phyloP scores from a whole-genome alignment of 441 rosid genomes.

The Gossypium trilobum region DNA sequence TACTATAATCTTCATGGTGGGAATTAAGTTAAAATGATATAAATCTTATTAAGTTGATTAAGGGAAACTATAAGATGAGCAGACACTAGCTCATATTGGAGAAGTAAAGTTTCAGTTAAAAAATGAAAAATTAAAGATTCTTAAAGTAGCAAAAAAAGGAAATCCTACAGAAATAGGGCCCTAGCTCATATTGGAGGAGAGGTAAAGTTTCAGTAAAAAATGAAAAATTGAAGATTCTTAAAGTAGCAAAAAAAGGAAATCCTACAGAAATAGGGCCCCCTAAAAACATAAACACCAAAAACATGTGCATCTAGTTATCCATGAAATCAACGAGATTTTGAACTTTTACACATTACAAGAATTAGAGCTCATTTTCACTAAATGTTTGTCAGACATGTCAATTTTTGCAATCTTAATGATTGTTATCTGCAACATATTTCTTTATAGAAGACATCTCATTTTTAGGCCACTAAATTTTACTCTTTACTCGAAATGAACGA shows the following conservation, averaged over 20 bases:
- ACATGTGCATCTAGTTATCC: neutral
- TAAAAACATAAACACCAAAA: neutral
- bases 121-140: neutral
- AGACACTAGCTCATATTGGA: neutral
- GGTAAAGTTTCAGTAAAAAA: neutral
- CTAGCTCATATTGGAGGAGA: neutral
- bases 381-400: neutral
- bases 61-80: neutral
- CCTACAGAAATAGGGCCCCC: neutral
- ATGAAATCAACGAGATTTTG: neutral
- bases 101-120: neutral
- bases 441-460: neutral
- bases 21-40: neutral
- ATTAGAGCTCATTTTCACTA: neutral
- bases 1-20: neutral
- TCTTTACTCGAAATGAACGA: constrained; percentile 3
- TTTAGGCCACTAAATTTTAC: constrained; percentile 4
- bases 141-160: neutral
- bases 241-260: neutral
- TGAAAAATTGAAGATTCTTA: neutral
- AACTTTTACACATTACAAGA: neutral
- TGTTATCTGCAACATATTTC: neutral
- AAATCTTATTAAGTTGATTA: neutral
- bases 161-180: neutral
- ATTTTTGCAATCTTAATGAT: neutral